These are phyloP conservation scores for Cutaneotrichosporon mucoides DNA, from an alignment of 1,284 basidiomycete genomes.

Conservation along the genomic window DNA sequence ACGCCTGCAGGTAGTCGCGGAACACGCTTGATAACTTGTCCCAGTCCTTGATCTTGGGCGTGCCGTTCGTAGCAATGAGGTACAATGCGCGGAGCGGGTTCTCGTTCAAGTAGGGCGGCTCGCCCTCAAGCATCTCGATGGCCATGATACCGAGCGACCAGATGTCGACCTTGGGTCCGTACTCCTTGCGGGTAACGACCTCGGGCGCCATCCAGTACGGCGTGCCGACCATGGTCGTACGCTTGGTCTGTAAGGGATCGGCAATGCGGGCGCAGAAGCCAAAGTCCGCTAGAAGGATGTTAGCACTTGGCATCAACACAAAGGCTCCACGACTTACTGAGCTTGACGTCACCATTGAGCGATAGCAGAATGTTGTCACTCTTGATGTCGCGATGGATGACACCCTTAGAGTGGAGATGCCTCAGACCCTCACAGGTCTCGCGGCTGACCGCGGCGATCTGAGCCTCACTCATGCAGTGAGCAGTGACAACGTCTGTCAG, in stretches of 20 bases:
- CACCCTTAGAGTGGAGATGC: slow-evolving; percentile 88
- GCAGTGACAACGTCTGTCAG: slow-evolving; percentile 95
- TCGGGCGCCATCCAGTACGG: slow-evolving; percentile 99
- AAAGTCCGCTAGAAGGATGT: slow-evolving; percentile 77
- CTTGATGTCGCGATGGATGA: slow-evolving; percentile 98
- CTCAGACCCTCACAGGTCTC: slow-evolving; percentile 88
- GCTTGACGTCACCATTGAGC: slow-evolving; percentile 91
- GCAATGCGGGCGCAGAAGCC: slow-evolving; percentile 98
- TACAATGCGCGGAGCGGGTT: slow-evolving; percentile 94
- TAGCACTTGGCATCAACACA: slow-evolving; percentile 23
- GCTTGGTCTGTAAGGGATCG: slow-evolving; percentile 81
- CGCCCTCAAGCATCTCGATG: slow-evolving; percentile 99
- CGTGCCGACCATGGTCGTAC: slow-evolving; percentile 99
- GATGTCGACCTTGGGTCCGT: slow-evolving; percentile 97
- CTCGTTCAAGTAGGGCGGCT: slow-evolving; percentile 96
- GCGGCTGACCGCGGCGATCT: slow-evolving; percentile 88
- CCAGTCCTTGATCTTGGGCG: slow-evolving; percentile 91
- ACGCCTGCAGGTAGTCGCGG: slow-evolving; percentile 81
- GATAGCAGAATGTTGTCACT: slow-evolving; percentile 92
- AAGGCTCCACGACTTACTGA: slow-evolving; percentile 62
- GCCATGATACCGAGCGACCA: slow-evolving; percentile 99
- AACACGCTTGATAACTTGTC: slow-evolving; percentile 84
- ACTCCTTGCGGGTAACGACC: slow-evolving; percentile 96
- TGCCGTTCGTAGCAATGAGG: slow-evolving; percentile 97
- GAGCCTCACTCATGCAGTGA: slow-evolving; percentile 87